Conservation (phyloP, 108 stramenopile species). For the Stephanodiscus triporus region DNA sequence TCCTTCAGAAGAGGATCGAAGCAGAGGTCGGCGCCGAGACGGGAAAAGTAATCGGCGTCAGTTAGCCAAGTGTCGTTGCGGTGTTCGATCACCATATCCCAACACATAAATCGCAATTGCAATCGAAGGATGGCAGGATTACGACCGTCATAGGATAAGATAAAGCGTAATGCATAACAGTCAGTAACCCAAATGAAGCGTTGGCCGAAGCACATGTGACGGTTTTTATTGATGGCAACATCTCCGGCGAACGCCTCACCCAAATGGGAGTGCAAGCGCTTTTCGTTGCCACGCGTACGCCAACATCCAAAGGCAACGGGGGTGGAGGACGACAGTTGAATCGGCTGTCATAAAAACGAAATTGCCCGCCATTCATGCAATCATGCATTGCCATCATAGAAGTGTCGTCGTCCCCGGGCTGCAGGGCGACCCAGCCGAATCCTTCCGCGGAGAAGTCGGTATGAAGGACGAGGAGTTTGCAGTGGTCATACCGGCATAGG, state of each 20-base stretch:
- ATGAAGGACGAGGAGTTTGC: not conserved
- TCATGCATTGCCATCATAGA: not conserved
- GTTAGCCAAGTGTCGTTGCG: not conserved
- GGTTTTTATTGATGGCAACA: not conserved
- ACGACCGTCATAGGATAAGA: not conserved
- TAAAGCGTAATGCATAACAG: not conserved
- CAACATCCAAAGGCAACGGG: not conserved
- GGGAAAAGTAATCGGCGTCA: slow-evolving; percentile 6
- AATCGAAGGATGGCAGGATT: not conserved
- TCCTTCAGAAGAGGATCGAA: slow-evolving; percentile 1
- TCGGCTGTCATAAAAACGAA: not conserved
- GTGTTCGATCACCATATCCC: slow-evolving; percentile 18
- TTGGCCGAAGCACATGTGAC: not conserved
- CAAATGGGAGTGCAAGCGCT: not conserved
- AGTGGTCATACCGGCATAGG: not conserved
- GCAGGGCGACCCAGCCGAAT: not conserved
- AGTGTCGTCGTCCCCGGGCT: not conserved
- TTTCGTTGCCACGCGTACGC: not conserved
- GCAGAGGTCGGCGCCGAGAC: not conserved
- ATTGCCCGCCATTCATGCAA: not conserved
- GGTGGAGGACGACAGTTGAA: not conserved
- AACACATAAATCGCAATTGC: slow-evolving; percentile 19
- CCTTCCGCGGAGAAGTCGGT: not conserved
- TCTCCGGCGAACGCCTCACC: not conserved
- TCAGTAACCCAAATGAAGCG: not conserved